A percentile compares a stretch with the other conserved stretches of the same genome.
These are phyloP conservation scores for Jacaranda mimosifolia DNA, from an alignment of 257 asterid genomes.

Conservation along the genomic window DNA sequence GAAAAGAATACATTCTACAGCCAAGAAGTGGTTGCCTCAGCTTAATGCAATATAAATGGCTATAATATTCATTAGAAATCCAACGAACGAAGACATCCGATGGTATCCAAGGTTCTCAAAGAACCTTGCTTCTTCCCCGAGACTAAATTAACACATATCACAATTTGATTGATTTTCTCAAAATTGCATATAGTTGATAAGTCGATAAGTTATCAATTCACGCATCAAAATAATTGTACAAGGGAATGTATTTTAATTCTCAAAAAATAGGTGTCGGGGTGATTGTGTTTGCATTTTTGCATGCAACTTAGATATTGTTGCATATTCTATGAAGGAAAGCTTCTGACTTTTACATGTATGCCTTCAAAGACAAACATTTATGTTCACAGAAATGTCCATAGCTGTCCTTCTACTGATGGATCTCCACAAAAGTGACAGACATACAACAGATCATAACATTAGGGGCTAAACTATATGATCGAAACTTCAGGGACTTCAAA, in stretches of 20 bases:
- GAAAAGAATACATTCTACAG: not conserved
- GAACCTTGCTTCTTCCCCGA: no score
- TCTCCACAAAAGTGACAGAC: conserved; percentile 11
- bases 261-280: not conserved
- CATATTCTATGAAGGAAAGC: not conserved
- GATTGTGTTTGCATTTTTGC: not conserved
- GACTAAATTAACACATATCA: not conserved
- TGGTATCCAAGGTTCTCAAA: not conserved
- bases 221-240: not conserved
- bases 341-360: not conserved
- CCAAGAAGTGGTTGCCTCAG: not conserved
- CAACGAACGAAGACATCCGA: not conserved
- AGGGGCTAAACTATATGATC: not conserved
- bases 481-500: not conserved
- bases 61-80: not conserved
- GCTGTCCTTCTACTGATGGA: not conserved
- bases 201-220: not conserved
- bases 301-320: not conserved
- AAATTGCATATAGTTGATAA: not conserved
- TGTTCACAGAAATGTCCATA: not conserved
- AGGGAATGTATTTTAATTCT: not conserved
- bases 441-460: not conserved
- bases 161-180: not conserved
- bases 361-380: not conserved
- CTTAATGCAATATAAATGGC: not conserved